Percentiles rank a stretch among this genome's conserved stretches.
Conservation (phyloP, 345 rosid genomes). For the Geranium brycei region DNA sequence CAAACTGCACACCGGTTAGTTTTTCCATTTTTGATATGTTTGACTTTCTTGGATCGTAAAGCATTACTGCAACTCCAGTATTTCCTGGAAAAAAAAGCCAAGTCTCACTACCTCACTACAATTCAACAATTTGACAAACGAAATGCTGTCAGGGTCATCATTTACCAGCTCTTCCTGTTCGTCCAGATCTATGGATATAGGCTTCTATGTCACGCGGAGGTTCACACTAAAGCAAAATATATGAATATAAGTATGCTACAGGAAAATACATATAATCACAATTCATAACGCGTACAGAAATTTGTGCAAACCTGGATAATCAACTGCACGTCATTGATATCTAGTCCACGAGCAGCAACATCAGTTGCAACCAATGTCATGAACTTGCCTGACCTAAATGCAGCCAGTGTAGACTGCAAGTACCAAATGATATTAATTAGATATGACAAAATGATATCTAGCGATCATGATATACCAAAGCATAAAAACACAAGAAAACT, state of each 20-base stretch:
- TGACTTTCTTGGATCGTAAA: slow-evolving; percentile 73
- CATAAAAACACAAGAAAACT: too few relatives aligned
- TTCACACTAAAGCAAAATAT: slow-evolving; percentile 49
- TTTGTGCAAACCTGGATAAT: slow-evolving; percentile 65
- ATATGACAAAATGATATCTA: too few relatives aligned
- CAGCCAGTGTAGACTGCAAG: slow-evolving; percentile 70
- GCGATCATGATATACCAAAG: too few relatives aligned
- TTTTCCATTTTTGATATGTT: slow-evolving; percentile 57
- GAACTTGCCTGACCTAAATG: slow-evolving; percentile 85
- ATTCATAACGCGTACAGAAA: neutral
- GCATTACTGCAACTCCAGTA: slow-evolving; percentile 90
- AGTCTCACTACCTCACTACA: slow-evolving; percentile 4
- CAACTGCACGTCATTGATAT: slow-evolving; percentile 88
- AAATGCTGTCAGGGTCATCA: neutral
- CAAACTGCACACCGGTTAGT: slow-evolving; percentile 91
- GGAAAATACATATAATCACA: neutral
- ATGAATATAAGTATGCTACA: slow-evolving; percentile 3
- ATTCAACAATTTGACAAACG: neutral
- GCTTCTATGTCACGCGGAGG: slow-evolving; percentile 98
- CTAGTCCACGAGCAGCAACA: slow-evolving; percentile 93
- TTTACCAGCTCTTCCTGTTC: slow-evolving; percentile 96
- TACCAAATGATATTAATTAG: neutral
- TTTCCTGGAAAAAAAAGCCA: slow-evolving; percentile 37
- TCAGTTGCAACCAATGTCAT: slow-evolving; percentile 82
- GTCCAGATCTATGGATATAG: slow-evolving; percentile 94